Conservation (phyloP, 164 flowering plant species). For the Annona squamosa region DNA sequence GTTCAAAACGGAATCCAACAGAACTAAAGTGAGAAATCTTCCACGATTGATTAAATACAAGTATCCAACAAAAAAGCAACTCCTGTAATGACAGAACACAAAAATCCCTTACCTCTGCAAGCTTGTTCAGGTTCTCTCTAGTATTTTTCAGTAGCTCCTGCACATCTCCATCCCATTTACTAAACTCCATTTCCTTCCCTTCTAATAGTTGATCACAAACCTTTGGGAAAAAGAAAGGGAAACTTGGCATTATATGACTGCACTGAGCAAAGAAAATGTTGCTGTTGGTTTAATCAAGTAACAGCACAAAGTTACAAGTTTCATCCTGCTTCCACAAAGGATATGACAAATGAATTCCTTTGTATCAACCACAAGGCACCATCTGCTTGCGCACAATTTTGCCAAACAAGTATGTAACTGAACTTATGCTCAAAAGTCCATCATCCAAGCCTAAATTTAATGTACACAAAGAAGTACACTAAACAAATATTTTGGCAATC, state of each 20-base stretch:
- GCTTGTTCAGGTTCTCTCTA: slow-evolving; percentile 75
- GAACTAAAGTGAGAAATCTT: not conserved
- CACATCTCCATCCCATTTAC: slow-evolving; percentile 70
- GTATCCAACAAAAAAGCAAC: not conserved
- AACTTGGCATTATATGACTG: not conserved
- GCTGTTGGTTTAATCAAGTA: not conserved
- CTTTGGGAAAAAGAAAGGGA: slow-evolving; percentile 22
- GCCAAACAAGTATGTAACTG: not conserved
- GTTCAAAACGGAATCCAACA: not conserved
- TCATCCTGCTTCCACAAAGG: not conserved
- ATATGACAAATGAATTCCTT: not conserved
- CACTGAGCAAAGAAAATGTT: not conserved
- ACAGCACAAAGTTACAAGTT: not conserved
- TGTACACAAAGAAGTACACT: not conserved
- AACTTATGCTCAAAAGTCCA: not conserved
- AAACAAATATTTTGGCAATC: not conserved
- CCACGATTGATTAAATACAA: not conserved
- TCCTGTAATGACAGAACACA: not conserved
- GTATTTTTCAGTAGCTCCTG: slow-evolving; percentile 51
- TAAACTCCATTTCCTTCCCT: slow-evolving; percentile 67
- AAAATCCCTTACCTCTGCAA: slow-evolving; percentile 56
- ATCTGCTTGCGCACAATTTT: not conserved
- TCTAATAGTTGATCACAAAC: slow-evolving; percentile 60
- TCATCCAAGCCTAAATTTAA: not conserved
- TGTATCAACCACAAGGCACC: not conserved